These are phyloP conservation scores for Diplodia scrobiculata DNA, from an alignment of 2,329 filamentous ascomycete species.

Conservation along the genomic window DNA sequence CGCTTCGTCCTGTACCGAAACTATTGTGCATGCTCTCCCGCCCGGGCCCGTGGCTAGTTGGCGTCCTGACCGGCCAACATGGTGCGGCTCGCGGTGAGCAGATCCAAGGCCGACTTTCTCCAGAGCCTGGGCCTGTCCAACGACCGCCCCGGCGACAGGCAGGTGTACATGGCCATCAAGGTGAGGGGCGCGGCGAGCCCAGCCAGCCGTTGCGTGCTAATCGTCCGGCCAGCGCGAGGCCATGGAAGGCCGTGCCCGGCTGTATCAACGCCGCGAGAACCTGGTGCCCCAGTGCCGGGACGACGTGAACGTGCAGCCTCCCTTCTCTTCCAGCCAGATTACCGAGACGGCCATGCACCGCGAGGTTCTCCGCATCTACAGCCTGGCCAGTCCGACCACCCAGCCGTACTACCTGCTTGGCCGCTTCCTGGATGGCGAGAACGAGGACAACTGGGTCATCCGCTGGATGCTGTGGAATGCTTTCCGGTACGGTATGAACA, in stretches of 20 bases:
- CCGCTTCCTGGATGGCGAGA: conserved; percentile 44
- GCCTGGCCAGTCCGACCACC: conserved; percentile 44
- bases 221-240: background rate
- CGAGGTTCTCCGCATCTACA: conserved; percentile 49
- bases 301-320: conserved; percentile 38
- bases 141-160: conserved; percentile 38
- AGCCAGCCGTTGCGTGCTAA: background rate
- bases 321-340: conserved; percentile 51
- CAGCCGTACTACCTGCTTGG: conserved; percentile 49
- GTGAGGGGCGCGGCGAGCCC: conserved; percentile 33
- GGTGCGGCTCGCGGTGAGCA: conserved; percentile 11
- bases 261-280: conserved; percentile 6
- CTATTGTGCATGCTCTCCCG: background rate
- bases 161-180: conserved; percentile 49
- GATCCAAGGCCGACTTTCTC: conserved; percentile 45
- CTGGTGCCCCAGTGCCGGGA: conserved; percentile 34
- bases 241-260: conserved; percentile 1
- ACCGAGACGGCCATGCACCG: conserved; percentile 52
- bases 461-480: conserved; percentile 56
- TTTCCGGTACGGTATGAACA: conserved; percentile 45
- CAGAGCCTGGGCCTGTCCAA: conserved; percentile 47
- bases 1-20: background rate
- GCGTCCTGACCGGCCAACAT: background rate
- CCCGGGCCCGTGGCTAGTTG: no score
- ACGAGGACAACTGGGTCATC: conserved; percentile 55